Percentiles rank a stretch among this genome's conserved stretches.
These are phyloP conservation scores for Rhizomucor pusillus DNA, from an alignment of 371 early-diverging fungal genomes.

Conservation along the genomic window DNA sequence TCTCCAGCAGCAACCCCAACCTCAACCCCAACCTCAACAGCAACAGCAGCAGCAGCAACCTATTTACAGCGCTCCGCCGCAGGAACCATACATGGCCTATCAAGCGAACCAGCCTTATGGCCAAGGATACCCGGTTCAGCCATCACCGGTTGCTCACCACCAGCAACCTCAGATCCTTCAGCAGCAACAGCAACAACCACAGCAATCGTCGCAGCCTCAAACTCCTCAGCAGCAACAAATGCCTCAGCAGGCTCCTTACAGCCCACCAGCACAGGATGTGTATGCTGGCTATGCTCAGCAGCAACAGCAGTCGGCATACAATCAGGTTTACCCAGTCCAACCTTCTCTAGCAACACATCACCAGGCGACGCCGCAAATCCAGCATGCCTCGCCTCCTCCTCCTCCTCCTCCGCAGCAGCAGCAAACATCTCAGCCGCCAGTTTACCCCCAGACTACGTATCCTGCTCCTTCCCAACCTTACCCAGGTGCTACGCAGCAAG, in stretches of 20 bases:
- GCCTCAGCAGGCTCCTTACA: neutral
- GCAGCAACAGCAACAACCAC: conserved; percentile 5
- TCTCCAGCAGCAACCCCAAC: conserved; percentile 23
- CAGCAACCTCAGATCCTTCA: conserved; percentile 1
- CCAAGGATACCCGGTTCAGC: neutral
- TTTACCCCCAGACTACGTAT: no score
- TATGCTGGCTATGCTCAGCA: conserved; percentile 3
- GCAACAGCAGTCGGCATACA: no score
- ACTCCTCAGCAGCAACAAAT: conserved; percentile 4
- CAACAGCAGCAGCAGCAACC: conserved; percentile 10
- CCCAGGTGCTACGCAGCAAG: no score
- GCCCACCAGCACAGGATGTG: neutral
- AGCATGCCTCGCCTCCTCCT: no score
- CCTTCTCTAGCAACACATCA: no score
- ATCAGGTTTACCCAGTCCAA: no score
- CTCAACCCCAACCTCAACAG: conserved; percentile 15
- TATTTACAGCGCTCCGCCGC: neutral
- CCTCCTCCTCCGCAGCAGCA: no score
- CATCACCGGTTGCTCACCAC: neutral
- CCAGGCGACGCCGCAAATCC: no score
- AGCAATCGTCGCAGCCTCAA: conserved; percentile 1
- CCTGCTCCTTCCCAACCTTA: no score
- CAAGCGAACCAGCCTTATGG: neutral
- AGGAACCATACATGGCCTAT: no score
- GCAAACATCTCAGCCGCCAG: no score